phyloP scores from a whole-genome alignment of 202 grass and related monocot species.

The Hordeum pubiflorum region DNA sequence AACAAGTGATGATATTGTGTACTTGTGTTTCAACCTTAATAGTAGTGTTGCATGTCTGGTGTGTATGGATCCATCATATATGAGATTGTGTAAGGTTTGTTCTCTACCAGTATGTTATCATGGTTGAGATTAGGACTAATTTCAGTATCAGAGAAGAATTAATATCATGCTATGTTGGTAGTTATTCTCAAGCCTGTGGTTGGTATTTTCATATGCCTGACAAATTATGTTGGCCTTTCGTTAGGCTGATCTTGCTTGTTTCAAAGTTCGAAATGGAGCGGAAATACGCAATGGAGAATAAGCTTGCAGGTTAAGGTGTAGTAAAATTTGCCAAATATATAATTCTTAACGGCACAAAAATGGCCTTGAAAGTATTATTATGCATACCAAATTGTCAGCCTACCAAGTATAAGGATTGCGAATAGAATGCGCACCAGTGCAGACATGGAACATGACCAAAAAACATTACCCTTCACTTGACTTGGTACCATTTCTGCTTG shows the following conservation, averaged over 20 bases:
- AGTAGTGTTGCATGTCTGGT: not conserved
- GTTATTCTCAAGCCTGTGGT: not conserved
- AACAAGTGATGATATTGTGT: constrained; percentile 4
- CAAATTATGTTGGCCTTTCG: not conserved
- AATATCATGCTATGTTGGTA: not conserved
- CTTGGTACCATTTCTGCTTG: not conserved
- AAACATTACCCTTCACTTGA: not conserved
- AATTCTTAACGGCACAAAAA: not conserved
- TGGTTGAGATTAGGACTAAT: not conserved
- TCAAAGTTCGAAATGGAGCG: not conserved
- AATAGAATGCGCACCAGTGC: not conserved
- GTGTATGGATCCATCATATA: not conserved
- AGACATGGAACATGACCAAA: not conserved
- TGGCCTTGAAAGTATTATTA: not conserved
- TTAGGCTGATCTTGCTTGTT: not conserved
- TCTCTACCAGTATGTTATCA: not conserved
- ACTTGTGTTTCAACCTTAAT: not conserved
- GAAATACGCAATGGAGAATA: not conserved
- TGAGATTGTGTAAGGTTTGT: not conserved
- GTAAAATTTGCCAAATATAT: not conserved
- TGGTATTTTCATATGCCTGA: not conserved
- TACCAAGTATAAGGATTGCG: not conserved
- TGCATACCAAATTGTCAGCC: no score
- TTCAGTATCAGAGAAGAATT: not conserved
- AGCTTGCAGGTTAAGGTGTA: not conserved